Base-by-base conservation (phyloP, 441 rosid species). In the Adansonia madagascariensis region DNA sequence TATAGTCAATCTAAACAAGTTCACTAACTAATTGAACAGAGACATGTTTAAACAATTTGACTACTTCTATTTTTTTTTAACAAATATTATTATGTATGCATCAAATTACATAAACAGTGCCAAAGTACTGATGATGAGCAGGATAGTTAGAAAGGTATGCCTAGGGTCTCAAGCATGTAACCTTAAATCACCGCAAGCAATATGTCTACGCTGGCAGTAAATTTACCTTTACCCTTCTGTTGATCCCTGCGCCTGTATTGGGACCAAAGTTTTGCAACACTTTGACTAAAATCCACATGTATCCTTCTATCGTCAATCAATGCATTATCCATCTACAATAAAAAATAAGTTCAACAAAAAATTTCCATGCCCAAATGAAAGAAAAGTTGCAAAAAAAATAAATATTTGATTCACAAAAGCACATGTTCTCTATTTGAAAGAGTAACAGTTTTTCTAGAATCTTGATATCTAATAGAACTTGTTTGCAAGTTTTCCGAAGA, bases 261-360 rank as follows among this genome's bases (percentile, higher is more conserved):
- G 76, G 90, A 83, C 98, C 98, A 94, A 76, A 90, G 93, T 81
- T 88, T 93, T 63, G 99, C 79, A 75, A 97, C 99, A 87, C 98
- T 94, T 78, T 97, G 98, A 87, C 98, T 93, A 77, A 95, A 95
- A 84, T 93, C 98, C 64, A 93, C 98, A 80, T 93, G 94, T 81
- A 95, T 86, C 86, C 98, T 92, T 86, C 98, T 86, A 85, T 95
- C 98, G 70, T 95, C 98, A 74, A 95, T 95, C 85, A 95, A 84
- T 79, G 96, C 97, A 82, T 95, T 95, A 81, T 93, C 97, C 98
- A 95, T 93, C 98, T 93, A 87, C 80, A 77, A 77, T 47, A 59
- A 82, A 61, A 76, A 76, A 72, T 41, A 52, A 72, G 52, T 62
- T 74, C 79, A 20, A 77, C 27, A 50, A 75, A 55, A 74, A 70